These are phyloP conservation scores for Alternaria gansuensis DNA, from an alignment of 2,329 filamentous ascomycete species.

Conservation along the genomic window DNA sequence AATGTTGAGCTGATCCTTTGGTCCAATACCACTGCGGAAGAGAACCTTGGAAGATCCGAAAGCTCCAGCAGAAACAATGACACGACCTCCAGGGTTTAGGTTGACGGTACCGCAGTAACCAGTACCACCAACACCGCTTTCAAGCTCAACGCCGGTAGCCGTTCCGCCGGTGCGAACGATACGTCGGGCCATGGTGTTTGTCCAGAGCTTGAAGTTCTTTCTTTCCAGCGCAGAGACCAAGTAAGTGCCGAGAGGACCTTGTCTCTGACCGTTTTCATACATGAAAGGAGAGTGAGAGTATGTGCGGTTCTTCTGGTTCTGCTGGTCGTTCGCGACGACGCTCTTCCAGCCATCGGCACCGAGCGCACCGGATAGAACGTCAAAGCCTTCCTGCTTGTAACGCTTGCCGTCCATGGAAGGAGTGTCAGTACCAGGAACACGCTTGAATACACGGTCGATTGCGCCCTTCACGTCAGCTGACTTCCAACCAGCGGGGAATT, in stretches of 20 bases:
- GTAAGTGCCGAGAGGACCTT: constrained; percentile 76
- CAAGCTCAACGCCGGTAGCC: constrained; percentile 74
- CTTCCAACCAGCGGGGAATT: constrained; percentile 78
- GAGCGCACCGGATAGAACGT: constrained; percentile 69
- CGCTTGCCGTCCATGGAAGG: constrained; percentile 72
- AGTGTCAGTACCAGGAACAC: constrained; percentile 74
- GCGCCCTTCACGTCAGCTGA: constrained; percentile 67
- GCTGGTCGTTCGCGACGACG: constrained; percentile 67
- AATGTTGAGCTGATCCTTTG: constrained; percentile 58
- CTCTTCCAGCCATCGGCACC: constrained; percentile 68
- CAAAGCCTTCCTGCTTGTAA: constrained; percentile 73
- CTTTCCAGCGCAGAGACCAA: constrained; percentile 68
- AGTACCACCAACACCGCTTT: constrained; percentile 63
- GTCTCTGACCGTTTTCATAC: constrained; percentile 71
- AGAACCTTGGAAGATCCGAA: constrained; percentile 76
- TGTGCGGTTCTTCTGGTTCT: constrained; percentile 70
- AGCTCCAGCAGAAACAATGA: constrained; percentile 73
- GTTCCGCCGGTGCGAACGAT: constrained; percentile 70
- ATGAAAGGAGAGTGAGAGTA: constrained; percentile 73
- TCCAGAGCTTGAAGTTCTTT: constrained; percentile 72
- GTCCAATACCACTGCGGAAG: constrained; percentile 74
- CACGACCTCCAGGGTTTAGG: constrained; percentile 67
- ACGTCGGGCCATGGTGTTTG: constrained; percentile 71
- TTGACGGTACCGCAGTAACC: constrained; percentile 69
- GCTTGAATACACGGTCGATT: constrained; percentile 69